Evolutionary conservation across 2,329 filamentous ascomycete species (phyloP), one percentile per base, ranked within the genome.

Genomic region (Fusarium sp.): DNA sequence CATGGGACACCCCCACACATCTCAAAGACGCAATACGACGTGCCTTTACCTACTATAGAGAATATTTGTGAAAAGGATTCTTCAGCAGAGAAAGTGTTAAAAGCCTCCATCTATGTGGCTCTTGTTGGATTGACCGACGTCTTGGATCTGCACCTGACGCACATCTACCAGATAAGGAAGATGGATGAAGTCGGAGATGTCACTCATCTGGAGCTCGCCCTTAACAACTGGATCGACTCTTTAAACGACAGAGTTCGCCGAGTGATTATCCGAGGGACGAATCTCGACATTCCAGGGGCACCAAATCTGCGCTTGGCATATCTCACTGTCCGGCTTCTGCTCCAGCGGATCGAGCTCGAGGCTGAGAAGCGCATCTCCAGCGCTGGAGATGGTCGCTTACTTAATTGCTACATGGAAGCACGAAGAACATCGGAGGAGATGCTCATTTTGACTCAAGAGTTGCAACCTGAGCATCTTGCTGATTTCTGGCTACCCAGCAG

Each of bases 1-100:
- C 86, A 89, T 59, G 88, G 88, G 1, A 89, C 88, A 4, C 88
- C 88, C 2, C 84, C 86, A 4, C 85, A 86, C 29, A 85, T 90
- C 13, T 81, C 83, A 13, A 79, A 80, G 18, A 75, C 80, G 0
- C 85, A 88, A 54, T 83, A 87, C 45, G 87, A 90, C 67, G 87
- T 89, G 0, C 86, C 86, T 0, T 73, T 81, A 2, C 87, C 86
- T 6, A 80, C 76, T 0, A 16, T 82, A 0, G 80, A 83, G n/a
- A 81, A 83, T 62, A 73, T 85, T 1, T 82, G 79, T 31, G 73
- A 78, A 54, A 33, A 71, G 2, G 41, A 72, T 6, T 67, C 77
- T 6, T 45, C 73, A 5, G 27, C 65, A 18, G 67, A 54, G 3
- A 73, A 78, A 20, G 41, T 68, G 5, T 64, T 77, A 3, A 83